Evolutionary conservation across 2,329 filamentous ascomycete species (phyloP).

Genomic region (Diaporthe sp.): DNA sequence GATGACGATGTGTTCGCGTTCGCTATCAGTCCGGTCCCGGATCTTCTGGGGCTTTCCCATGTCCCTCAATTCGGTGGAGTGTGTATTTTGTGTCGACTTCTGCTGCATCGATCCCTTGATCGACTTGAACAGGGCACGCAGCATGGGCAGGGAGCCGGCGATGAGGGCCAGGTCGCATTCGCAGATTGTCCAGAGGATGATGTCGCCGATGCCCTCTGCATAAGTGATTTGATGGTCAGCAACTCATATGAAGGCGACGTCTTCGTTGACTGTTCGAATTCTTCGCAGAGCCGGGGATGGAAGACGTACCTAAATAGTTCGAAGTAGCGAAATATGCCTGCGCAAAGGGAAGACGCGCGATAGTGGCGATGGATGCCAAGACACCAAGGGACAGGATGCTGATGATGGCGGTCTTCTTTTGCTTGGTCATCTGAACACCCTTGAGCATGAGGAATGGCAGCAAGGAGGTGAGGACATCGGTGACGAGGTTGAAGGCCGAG

Average conservation of each 20-base stretch:
- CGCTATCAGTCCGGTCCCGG: not conserved
- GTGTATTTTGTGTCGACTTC: not conserved
- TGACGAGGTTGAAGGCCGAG: conserved; percentile 32
- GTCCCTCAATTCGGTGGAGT: not conserved
- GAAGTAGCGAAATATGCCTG: not conserved
- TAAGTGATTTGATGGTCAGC: not conserved
- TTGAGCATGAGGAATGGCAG: conserved; percentile 31
- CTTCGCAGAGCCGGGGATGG: too few relatives aligned
- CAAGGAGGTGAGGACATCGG: conserved; percentile 25
- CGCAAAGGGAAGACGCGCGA: conserved; percentile 22
- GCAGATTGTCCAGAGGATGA: conserved; percentile 34
- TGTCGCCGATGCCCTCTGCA: conserved; percentile 28
- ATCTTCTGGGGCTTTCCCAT: not conserved
- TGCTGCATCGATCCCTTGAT: not conserved
- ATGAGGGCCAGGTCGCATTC: conserved; percentile 35
- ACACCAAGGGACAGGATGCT: conserved; percentile 31
- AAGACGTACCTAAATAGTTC: not conserved
- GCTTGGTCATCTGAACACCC: conserved; percentile 27
- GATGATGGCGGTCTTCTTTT: conserved; percentile 30
- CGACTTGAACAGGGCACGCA: conserved; percentile 27
- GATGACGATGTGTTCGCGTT: not conserved
- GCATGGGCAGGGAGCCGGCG: conserved; percentile 35
- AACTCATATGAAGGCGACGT: too few relatives aligned
- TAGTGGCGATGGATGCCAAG: conserved; percentile 32
- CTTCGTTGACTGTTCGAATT: too few relatives aligned